phyloP scores from a whole-genome alignment of 208 protist genomes.

The Wallacemonas rigidus region DNA sequence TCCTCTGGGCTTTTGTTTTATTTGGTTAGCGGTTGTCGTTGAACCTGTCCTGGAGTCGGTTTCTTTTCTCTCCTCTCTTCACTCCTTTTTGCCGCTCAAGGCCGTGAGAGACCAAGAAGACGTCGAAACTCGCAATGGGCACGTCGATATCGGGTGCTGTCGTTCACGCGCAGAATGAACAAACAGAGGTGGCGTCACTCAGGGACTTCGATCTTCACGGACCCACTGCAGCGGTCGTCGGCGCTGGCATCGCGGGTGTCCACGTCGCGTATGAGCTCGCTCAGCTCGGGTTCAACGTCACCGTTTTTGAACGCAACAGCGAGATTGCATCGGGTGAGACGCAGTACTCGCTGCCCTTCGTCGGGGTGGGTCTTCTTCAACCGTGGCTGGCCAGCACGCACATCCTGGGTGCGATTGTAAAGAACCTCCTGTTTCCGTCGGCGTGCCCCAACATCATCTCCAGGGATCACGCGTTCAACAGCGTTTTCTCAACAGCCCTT shows the following conservation, averaged over 20 bases:
- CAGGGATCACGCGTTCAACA: slow-evolving; percentile 57
- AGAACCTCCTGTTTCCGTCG: slow-evolving; percentile 39
- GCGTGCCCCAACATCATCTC: slow-evolving; percentile 56
- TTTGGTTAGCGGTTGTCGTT: no score
- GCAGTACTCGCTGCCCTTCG: slow-evolving; percentile 61
- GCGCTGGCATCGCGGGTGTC: slow-evolving; percentile 81
- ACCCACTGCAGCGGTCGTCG: slow-evolving; percentile 77
- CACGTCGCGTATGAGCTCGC: slow-evolving; percentile 87
- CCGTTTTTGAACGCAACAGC: slow-evolving; percentile 66
- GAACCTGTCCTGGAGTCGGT: no score
- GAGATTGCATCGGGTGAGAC: slow-evolving; percentile 55
- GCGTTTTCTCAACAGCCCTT: slow-evolving; percentile 53
- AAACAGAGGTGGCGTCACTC: slow-evolving; percentile 23
- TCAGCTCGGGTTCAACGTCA: slow-evolving; percentile 79
- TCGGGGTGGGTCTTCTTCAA: slow-evolving; percentile 75
- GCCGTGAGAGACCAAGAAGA: neutral
- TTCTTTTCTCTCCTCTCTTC: no score
- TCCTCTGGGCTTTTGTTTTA: no score
- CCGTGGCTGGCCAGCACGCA: slow-evolving; percentile 44
- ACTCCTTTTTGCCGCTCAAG: neutral
- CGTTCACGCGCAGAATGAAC: neutral
- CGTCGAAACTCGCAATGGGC: neutral
- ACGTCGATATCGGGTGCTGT: neutral
- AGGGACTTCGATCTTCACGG: slow-evolving; percentile 39
- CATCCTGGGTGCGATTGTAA: slow-evolving; percentile 44